A percentile compares a stretch with the other conserved stretches of the same genome.
These are phyloP conservation scores for Phytopythium litorale DNA, from an alignment of 352 stramenopile species.

Conservation along the genomic window DNA sequence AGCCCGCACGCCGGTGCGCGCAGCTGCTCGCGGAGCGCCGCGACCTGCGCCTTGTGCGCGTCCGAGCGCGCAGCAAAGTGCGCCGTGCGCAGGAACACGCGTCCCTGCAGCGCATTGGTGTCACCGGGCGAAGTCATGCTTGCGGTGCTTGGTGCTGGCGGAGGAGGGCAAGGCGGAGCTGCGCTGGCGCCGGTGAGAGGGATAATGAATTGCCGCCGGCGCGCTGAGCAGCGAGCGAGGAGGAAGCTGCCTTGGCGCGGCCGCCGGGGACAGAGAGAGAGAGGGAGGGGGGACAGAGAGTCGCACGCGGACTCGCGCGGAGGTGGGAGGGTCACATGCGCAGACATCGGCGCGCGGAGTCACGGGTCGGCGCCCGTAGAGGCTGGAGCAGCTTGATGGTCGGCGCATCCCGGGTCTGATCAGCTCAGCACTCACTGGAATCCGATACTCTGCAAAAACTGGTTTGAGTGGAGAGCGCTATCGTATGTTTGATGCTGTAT, in stretches of 20 bases:
- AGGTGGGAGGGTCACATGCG: background rate
- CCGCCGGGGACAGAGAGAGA: background rate
- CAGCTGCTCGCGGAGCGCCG: constrained; percentile 4
- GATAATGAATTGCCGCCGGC: background rate
- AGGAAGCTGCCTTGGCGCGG: background rate
- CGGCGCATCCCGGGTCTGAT: background rate
- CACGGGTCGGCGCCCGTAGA: background rate
- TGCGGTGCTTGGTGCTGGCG: background rate
- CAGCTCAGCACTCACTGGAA: background rate
- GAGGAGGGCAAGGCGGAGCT: background rate
- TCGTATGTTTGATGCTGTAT: too few species aligned
- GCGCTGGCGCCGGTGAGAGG: background rate
- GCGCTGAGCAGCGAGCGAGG: background rate
- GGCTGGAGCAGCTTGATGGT: background rate
- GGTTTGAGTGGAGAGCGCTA: too few species aligned
- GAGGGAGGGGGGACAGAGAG: background rate
- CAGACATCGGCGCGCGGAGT: background rate
- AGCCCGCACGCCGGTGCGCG: background rate
- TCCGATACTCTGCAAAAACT: background rate
- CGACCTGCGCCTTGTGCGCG: constrained; percentile 5
- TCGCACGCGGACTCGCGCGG: background rate
- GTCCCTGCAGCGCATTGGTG: constrained; percentile 5
- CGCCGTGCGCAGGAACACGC: constrained; percentile 5
- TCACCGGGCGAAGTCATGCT: background rate
- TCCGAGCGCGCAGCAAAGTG: constrained; percentile 5